Percentiles rank a stretch among this genome's conserved stretches.
Conservation (phyloP, 257 asterid species). For the Ophiorrhiza pumila region DNA sequence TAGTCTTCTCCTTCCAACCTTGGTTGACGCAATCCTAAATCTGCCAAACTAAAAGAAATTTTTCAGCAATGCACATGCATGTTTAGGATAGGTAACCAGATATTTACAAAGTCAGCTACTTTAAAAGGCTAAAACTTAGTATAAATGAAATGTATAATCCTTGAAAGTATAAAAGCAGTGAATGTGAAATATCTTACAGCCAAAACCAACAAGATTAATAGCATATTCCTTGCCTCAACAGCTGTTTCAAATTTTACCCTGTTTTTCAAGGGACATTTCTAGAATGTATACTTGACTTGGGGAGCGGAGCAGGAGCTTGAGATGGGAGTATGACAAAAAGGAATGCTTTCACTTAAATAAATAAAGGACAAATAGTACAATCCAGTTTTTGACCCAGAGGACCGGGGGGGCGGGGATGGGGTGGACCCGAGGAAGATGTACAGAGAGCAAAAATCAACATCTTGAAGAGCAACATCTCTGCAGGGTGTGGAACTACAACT, state of each 20-base stretch:
- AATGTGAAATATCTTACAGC: background rate
- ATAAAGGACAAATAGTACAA: too few relatives aligned
- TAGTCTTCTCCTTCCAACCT: constrained; percentile 98
- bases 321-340: background rate
- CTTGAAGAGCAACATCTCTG: too few relatives aligned
- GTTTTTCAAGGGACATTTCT: too few relatives aligned
- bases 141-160: background rate
- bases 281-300: background rate
- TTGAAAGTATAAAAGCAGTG: background rate
- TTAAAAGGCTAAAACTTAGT: background rate
- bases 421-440: background rate
- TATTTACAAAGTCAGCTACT: background rate
- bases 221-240: background rate
- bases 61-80: constrained; percentile 8
- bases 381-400: too few relatives aligned
- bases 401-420: background rate
- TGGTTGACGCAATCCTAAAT: constrained; percentile 91
- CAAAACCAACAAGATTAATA: background rate
- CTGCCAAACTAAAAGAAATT: constrained; percentile 48
- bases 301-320: background rate
- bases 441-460: too few relatives aligned
- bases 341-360: background rate
- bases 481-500: background rate
- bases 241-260: background rate
- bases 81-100: background rate